Percentiles rank a stretch among this genome's conserved stretches.
Evolutionary conservation across 2,329 filamentous ascomycete species (phyloP).

Genomic region (Drechslerella coelobrocha): DNA sequence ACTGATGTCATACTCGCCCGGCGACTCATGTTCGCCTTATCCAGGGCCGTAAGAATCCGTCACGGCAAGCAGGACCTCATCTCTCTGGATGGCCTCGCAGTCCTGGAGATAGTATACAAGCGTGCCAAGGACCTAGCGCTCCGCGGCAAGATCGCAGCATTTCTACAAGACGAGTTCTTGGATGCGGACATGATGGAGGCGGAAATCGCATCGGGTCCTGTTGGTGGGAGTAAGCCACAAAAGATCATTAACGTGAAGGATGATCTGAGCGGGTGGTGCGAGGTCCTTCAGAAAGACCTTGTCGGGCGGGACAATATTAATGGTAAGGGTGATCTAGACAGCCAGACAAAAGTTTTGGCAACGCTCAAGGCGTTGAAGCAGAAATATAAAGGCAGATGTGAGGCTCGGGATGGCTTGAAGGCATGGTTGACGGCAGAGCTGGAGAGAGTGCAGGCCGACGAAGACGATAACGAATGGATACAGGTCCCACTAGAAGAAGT

Average conservation of each 20-base stretch:
- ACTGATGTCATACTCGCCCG: slow-evolving; percentile 50
- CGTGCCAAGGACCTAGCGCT: slow-evolving; percentile 64
- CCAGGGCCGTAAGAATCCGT: slow-evolving; percentile 65
- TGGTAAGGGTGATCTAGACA: slow-evolving; percentile 20
- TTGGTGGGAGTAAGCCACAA: slow-evolving; percentile 5
- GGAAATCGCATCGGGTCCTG: slow-evolving; percentile 12
- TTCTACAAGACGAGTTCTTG: slow-evolving; percentile 71
- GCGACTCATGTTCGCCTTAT: slow-evolving; percentile 60
- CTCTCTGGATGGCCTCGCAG: slow-evolving; percentile 63
- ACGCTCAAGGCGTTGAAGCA: slow-evolving; percentile 37
- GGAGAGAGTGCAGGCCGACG: slow-evolving; percentile 21
- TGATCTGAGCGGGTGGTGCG: slow-evolving; percentile 37
- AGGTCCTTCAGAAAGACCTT: slow-evolving; percentile 30
- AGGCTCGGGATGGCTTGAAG: slow-evolving; percentile 15
- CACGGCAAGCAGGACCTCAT: slow-evolving; percentile 66
- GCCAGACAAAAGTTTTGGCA: slow-evolving; percentile 30
- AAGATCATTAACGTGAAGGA: slow-evolving; percentile 21
- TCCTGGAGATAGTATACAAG: slow-evolving; percentile 64
- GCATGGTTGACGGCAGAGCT: slow-evolving; percentile 20
- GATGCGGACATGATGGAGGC: slow-evolving; percentile 67
- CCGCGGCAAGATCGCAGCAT: slow-evolving; percentile 65
- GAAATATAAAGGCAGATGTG: slow-evolving; percentile 21
- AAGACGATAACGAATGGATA: slow-evolving; percentile 39
- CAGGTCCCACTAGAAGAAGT: slow-evolving; percentile 36
- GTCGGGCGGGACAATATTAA: slow-evolving; percentile 11